Evolutionary conservation across 257 asterid species (phyloP).

Genomic region (Nicotiana obtusifolia): DNA sequence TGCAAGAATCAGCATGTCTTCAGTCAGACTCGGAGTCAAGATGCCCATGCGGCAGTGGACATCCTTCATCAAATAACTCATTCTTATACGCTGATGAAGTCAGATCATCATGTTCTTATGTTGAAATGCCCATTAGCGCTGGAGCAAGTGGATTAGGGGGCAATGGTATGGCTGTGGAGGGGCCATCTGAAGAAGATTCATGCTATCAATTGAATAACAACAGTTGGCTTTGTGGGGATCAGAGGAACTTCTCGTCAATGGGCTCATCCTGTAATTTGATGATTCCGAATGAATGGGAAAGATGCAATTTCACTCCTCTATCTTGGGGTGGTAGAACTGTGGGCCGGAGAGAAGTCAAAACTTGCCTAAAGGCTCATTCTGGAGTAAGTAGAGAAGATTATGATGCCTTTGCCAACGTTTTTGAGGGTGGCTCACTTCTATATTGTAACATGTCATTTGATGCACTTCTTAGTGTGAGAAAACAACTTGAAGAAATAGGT

Average conservation of each 20-base stretch:
- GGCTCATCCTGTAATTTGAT: conserved; percentile 53
- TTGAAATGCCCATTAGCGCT: conserved; percentile 37
- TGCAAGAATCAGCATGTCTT: conserved; percentile 29
- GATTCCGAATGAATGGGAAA: conserved; percentile 76
- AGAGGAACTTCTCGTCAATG: conserved; percentile 50
- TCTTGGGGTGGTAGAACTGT: conserved; percentile 96
- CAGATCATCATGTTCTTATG: conserved; percentile 53
- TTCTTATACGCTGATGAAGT: conserved; percentile 37
- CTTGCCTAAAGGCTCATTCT: conserved; percentile 54
- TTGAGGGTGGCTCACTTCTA: conserved; percentile 88
- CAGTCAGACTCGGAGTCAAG: conserved; percentile 46
- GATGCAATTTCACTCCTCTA: conserved; percentile 62
- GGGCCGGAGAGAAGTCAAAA: conserved; percentile 73
- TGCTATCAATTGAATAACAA: conserved; percentile 63
- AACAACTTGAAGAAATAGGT: conserved; percentile 93
- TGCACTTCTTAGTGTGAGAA: conserved; percentile 80
- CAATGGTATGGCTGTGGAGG: conserved; percentile 59
- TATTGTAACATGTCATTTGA: conserved; percentile 95
- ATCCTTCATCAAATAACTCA: conserved; percentile 41
- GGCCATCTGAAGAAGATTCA: conserved; percentile 90
- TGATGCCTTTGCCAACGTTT: conserved; percentile 71
- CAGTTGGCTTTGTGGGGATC: conserved; percentile 72
- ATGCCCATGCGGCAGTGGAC: conserved; percentile 37
- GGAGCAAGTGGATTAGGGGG: conserved; percentile 47
- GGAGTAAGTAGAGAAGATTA: conserved; percentile 79